Evolutionary conservation across 495 filamentous ascomycete genomes (phyloP), one percentile per base, ranked within the genome.

Genomic region (Penicillium bialowiezense): DNA sequence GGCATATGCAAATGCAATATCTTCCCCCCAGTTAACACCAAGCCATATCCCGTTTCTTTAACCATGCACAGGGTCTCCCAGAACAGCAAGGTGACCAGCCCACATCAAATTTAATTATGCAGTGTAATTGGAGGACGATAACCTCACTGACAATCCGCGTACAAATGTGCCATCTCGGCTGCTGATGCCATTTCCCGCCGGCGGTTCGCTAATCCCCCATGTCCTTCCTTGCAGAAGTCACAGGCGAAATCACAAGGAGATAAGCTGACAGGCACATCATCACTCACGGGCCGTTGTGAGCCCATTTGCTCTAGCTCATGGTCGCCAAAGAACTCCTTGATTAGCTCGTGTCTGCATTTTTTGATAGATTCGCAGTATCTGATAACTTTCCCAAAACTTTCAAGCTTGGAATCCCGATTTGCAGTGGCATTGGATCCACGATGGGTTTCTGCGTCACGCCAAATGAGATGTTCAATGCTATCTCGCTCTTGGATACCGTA

Each of bases 401-500:
- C 57, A 2, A 72, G 54, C 7, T 72, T 61, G 4, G 75, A 70
- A 13, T 69, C 55, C 17, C 72, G 64, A 15, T 70, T 68, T 37
- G 62, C 65, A n/a, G 68, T 28, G 21, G 60, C 51, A 18, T 64
- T 62, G 59, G 69, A 4, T 8, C 23, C 69, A 60, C 69, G 59
- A 14, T 63, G 60, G 20, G 64, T 67, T 31, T 71, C 64, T 10
- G 64, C 48, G 36, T 68, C 72, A 10, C 67, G 65, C 9, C 54
- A 45, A 24, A 80, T 63, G 3, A 73, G 68, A 55, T 78, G 84
- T n/a, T 69, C 73, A 6, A 86, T 81, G 13, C 89, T 77, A 59
- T 95, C 88, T 41, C 89, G 76, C 55, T 96, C 91, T 60, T 92
- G 85, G 17, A 84, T 78, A 37, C 83, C 87, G 67, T 96, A 97